Evolutionary conservation across 164 flowering plant species (phyloP).

Genomic region (Amborella trichopoda): DNA sequence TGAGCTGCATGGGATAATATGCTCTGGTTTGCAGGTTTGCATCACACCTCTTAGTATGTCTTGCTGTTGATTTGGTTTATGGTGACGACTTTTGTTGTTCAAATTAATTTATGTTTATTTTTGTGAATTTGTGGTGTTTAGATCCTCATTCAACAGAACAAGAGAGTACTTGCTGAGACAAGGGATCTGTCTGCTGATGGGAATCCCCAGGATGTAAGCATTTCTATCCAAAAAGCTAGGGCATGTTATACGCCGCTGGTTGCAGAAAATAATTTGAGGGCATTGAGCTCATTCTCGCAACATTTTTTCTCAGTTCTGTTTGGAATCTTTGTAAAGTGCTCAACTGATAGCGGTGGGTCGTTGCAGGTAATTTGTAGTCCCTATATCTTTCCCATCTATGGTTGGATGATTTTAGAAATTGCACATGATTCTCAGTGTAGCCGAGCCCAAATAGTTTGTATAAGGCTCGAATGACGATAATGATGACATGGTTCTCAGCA

Average conservation of each 20-base stretch:
- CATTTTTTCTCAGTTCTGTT: conserved; percentile 42
- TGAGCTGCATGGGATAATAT: conserved; percentile 65
- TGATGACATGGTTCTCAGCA: too few species aligned
- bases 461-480: too few species aligned
- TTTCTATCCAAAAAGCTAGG: conserved; percentile 36
- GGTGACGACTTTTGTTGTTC: background rate
- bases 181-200: conserved; percentile 15
- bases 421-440: too few species aligned
- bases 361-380: conserved; percentile 56
- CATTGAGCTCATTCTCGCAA: conserved; percentile 43
- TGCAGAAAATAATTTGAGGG: conserved; percentile 47
- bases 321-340: conserved; percentile 35
- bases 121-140: background rate
- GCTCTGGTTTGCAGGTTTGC: conserved; percentile 53
- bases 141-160: conserved; percentile 77
- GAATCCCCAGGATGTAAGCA: conserved; percentile 17
- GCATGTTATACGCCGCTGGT: conserved; percentile 45
- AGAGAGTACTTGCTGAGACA: conserved; percentile 31
- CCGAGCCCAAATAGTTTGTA: too few species aligned
- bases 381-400: background rate
- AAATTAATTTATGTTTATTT: background rate
- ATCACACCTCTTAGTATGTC: background rate
- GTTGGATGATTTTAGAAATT: too few species aligned
- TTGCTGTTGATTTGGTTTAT: background rate
- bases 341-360: conserved; percentile 59